These are phyloP conservation scores for Fusarium luffae DNA, from an alignment of 2,329 filamentous ascomycete species.

Conservation along the genomic window DNA sequence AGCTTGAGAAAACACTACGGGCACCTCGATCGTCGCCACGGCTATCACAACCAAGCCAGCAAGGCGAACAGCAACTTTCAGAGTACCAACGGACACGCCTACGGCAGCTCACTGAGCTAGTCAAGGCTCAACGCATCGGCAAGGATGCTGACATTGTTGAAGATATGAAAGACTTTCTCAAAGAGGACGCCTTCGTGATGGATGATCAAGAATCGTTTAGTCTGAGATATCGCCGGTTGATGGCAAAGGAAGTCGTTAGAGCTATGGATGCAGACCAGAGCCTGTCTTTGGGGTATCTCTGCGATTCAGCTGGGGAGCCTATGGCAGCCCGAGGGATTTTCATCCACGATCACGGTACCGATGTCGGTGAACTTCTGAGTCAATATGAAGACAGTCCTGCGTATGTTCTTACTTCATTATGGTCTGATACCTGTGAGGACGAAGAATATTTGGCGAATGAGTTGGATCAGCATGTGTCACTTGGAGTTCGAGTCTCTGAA, in stretches of 20 bases:
- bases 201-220: slow-evolving; percentile 23
- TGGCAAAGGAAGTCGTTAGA: slow-evolving; percentile 33
- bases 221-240: slow-evolving; percentile 26
- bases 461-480: slow-evolving; percentile 40
- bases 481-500: slow-evolving; percentile 17
- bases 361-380: not conserved
- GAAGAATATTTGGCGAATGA: slow-evolving; percentile 34
- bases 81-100: slow-evolving; percentile 28
- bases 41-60: slow-evolving; percentile 14
- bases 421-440: slow-evolving; percentile 19
- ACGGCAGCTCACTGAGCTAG: slow-evolving; percentile 22
- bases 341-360: not conserved
- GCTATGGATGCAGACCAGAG: slow-evolving; percentile 30
- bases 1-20: slow-evolving; percentile 31
- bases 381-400: not conserved
- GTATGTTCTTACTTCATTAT: slow-evolving; percentile 35
- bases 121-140: not conserved
- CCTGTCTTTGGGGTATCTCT: slow-evolving; percentile 33
- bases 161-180: slow-evolving; percentile 13
- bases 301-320: not conserved
- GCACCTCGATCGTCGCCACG: slow-evolving; percentile 20
- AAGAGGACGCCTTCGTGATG: slow-evolving; percentile 10
- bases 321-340: slow-evolving; percentile 29
- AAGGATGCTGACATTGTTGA: not conserved
- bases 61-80: slow-evolving; percentile 21